These are phyloP conservation scores for Cladosporium halotolerans DNA, from an alignment of 2,329 filamentous ascomycete genomes.

Conservation along the genomic window DNA sequence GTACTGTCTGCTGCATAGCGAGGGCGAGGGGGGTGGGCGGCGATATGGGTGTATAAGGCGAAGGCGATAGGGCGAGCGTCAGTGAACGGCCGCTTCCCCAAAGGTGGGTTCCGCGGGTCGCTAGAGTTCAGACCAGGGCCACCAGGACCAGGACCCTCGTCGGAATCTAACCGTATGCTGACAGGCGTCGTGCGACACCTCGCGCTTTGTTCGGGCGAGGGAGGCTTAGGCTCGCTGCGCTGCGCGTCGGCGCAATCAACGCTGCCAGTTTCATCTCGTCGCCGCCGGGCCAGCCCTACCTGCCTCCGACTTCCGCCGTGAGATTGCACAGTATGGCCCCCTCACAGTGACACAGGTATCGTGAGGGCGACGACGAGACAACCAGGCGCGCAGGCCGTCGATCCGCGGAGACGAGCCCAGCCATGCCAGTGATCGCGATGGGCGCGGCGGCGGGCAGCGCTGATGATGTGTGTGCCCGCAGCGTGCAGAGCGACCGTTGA, in stretches of 20 bases:
- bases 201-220: conserved; percentile 6
- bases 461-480: background rate
- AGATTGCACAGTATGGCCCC: too few species aligned
- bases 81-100: conserved; percentile 12
- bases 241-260: background rate
- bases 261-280: too few species aligned
- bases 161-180: conserved; percentile 1
- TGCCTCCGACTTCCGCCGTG: conserved; percentile 1
- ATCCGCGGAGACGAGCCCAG: too few species aligned
- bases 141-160: conserved; percentile 1
- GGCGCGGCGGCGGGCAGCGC: too few species aligned
- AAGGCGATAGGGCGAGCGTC: conserved; percentile 8
- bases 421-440: too few species aligned
- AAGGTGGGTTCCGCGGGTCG: conserved; percentile 11
- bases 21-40: conserved; percentile 7
- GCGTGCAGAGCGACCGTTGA: conserved; percentile 9
- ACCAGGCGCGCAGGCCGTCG: too few species aligned
- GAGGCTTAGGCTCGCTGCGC: conserved; percentile 3
- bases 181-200: conserved; percentile 11
- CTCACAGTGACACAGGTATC: too few species aligned
- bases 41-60: conserved; percentile 12
- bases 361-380: too few species aligned
- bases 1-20: background rate
- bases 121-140: conserved; percentile 1
- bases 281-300: background rate